These are phyloP conservation scores for Starmerella riodocensis DNA, from an alignment of 805 yeast species.

Conservation along the genomic window DNA sequence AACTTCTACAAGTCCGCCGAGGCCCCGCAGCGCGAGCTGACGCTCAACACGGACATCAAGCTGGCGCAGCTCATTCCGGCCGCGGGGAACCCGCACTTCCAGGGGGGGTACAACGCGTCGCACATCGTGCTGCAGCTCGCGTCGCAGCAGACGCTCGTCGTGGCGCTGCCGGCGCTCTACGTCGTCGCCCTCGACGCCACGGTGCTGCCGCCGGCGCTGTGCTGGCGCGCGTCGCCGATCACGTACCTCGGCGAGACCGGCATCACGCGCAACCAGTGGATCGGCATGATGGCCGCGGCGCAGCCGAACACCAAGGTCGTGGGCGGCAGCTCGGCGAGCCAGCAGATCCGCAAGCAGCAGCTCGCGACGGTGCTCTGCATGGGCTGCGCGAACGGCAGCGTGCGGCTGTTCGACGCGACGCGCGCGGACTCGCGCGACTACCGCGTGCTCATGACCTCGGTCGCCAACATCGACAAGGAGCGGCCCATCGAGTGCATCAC, in stretches of 20 bases:
- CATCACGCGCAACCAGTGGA: constrained; percentile 58
- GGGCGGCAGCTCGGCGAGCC: constrained; percentile 67
- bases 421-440: constrained; percentile 54
- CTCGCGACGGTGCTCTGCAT: constrained; percentile 37
- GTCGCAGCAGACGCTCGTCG: constrained; percentile 10
- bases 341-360: constrained; percentile 37
- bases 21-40: constrained; percentile 21
- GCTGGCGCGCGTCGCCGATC: constrained; percentile 65
- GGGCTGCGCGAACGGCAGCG: constrained; percentile 76
- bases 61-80: constrained; percentile 10
- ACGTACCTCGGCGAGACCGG: constrained; percentile 42
- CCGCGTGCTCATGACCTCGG: constrained; percentile 46
- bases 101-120: constrained; percentile 67
- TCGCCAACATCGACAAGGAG: constrained; percentile 31
- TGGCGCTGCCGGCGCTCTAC: constrained; percentile 15
- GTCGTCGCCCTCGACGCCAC: constrained; percentile 39
- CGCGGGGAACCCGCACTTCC: constrained; percentile 31
- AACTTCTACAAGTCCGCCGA: constrained; percentile 44
- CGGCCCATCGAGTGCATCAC: constrained; percentile 35
- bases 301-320: constrained; percentile 37
- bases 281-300: constrained; percentile 55
- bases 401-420: constrained; percentile 72
- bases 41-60: constrained; percentile 5
- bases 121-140: constrained; percentile 38
- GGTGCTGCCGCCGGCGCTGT: constrained; percentile 65